These are phyloP conservation scores for Geotrichum restrictum DNA, from an alignment of 1,139 yeast species.

Conservation along the genomic window DNA sequence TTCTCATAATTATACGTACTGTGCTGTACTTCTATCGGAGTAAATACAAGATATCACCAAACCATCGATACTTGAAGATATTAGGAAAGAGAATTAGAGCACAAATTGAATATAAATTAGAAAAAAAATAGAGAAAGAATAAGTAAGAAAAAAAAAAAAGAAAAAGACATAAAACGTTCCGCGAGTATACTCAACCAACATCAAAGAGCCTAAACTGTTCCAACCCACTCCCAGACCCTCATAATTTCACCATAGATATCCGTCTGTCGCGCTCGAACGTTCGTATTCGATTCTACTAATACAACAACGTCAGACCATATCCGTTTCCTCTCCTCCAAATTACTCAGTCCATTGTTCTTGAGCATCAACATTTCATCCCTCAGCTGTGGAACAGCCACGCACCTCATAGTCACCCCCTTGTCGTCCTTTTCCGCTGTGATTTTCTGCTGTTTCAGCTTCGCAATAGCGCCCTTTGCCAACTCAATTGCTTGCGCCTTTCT, in stretches of 20 bases:
- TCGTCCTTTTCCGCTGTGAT: constrained; percentile 35
- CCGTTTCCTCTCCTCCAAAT: constrained; percentile 46
- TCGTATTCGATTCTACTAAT: constrained; percentile 62
- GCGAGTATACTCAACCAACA: neutral
- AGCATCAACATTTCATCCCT: constrained; percentile 53
- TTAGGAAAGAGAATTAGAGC: neutral
- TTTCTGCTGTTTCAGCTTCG: constrained; percentile 39
- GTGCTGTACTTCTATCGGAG: too few relatives aligned
- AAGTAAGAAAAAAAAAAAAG: too few relatives aligned
- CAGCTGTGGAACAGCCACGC: constrained; percentile 69
- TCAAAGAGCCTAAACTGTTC: constrained; percentile 28
- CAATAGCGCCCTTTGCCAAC: constrained; percentile 36
- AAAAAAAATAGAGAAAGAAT: too few relatives aligned
- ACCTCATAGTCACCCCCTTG: constrained; percentile 44
- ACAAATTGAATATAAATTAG: too few relatives aligned
- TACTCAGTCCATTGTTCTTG: constrained; percentile 35
- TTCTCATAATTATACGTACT: neutral
- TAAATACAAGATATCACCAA: too few relatives aligned
- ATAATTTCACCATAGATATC: constrained; percentile 84
- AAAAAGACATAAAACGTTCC: neutral
- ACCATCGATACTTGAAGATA: neutral
- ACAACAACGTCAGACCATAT: constrained; percentile 62
- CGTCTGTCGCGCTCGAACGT: constrained; percentile 50
- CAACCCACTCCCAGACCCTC: constrained; percentile 88
- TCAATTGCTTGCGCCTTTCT: constrained; percentile 25